These are phyloP conservation scores for Porpolomopsis calyptriformis DNA, from an alignment of 768 basidiomycete genomes.

Conservation along the genomic window DNA sequence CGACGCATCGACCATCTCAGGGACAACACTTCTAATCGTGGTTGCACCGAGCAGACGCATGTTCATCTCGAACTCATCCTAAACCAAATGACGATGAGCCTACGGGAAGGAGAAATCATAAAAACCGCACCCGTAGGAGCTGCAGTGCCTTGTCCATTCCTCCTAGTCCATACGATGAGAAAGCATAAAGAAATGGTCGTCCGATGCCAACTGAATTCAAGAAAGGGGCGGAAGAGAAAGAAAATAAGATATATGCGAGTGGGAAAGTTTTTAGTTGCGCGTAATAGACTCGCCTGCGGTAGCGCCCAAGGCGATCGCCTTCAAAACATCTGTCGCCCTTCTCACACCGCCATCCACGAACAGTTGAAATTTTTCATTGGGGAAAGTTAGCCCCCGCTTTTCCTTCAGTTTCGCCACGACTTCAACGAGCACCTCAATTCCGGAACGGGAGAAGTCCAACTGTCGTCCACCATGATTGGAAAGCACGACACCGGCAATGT, in stretches of 20 bases:
- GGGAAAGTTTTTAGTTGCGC: background rate
- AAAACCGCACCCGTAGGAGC: constrained; percentile 51
- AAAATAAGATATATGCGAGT: background rate
- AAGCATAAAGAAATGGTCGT: constrained; percentile 81
- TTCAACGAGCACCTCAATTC: constrained; percentile 82
- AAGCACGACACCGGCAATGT: constrained; percentile 69
- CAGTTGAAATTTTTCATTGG: constrained; percentile 72
- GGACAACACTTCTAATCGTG: constrained; percentile 67
- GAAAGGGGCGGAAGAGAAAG: too few species aligned
- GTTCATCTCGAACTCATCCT: constrained; percentile 99
- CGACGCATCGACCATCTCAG: constrained; percentile 82
- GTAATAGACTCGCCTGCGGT: constrained; percentile 24
- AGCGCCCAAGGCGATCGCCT: constrained; percentile 83
- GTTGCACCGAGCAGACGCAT: constrained; percentile 84
- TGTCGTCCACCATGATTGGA: constrained; percentile 81
- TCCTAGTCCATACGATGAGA: constrained; percentile 78
- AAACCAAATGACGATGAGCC: constrained; percentile 1
- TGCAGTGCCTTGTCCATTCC: constrained; percentile 78
- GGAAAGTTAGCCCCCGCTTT: constrained; percentile 58
- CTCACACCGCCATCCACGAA: constrained; percentile 94
- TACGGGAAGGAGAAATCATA: background rate
- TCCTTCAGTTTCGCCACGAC: constrained; percentile 64
- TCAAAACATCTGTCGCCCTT: constrained; percentile 80
- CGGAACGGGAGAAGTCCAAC: constrained; percentile 74
- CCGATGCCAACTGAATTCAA: constrained; percentile 60